Conservation (phyloP, 345 rosid species). For the Erysimum cheiranthoides region DNA sequence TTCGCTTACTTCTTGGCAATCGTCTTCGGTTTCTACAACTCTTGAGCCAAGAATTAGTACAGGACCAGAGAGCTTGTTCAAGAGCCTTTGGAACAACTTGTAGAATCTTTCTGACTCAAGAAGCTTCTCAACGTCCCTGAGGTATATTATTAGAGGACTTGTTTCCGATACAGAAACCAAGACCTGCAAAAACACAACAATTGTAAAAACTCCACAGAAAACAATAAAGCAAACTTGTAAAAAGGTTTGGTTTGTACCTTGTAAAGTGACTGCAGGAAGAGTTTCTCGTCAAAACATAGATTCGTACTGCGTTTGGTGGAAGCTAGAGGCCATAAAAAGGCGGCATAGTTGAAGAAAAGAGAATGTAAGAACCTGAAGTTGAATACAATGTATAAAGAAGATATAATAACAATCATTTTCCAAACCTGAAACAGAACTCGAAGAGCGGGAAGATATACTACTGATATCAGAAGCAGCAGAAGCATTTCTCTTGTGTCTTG, state of each 20-base stretch:
- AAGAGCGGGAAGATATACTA: slow-evolving; percentile 54
- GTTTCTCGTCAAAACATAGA: slow-evolving; percentile 85
- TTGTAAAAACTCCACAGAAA: neutral
- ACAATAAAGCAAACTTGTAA: neutral
- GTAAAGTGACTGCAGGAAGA: slow-evolving; percentile 81
- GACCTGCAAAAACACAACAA: slow-evolving; percentile 53
- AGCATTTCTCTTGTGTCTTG: slow-evolving; percentile 69
- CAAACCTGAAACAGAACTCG: slow-evolving; percentile 56
- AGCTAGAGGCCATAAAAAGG: slow-evolving; percentile 48
- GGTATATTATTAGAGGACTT: slow-evolving; percentile 68
- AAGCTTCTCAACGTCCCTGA: slow-evolving; percentile 81
- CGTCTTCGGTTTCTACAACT: slow-evolving; percentile 70
- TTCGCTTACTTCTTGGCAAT: slow-evolving; percentile 60
- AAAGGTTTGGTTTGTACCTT: slow-evolving; percentile 55
- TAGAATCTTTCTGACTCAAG: slow-evolving; percentile 76
- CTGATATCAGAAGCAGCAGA: slow-evolving; percentile 73
- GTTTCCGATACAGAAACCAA: slow-evolving; percentile 70
- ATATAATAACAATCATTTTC: slow-evolving; percentile 19
- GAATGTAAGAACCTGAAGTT: slow-evolving; percentile 16
- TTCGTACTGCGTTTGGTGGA: slow-evolving; percentile 57
- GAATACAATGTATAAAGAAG: neutral
- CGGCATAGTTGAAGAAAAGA: slow-evolving; percentile 13
- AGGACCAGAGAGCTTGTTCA: slow-evolving; percentile 76
- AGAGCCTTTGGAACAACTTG: slow-evolving; percentile 64
- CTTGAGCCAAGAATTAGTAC: slow-evolving; percentile 85